Evolutionary conservation across 495 filamentous ascomycete species (phyloP), one percentile per base, ranked within the genome.

Genomic region (Articulospora tetracladia): DNA sequence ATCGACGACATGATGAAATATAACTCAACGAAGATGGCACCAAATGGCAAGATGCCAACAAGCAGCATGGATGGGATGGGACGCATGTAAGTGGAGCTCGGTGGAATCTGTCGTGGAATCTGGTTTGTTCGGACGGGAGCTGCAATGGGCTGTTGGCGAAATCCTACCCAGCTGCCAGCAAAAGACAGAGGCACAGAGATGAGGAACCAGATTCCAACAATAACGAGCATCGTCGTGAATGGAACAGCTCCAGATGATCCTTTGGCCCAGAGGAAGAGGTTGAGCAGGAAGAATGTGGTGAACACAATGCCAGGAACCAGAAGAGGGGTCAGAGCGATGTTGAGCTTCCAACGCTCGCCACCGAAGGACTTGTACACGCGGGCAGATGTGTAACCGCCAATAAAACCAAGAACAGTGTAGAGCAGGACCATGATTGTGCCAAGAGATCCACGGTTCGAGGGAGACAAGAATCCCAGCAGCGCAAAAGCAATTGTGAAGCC

Each of bases 1-100:
- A 98, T 91, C 11, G 88, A 92, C 74, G 86, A 93, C 90, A 97
- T 94, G 76, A 98, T 97, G 74, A 96, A 97, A 81, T 94, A 96
- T 15, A 98, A 85, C 73, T 98, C 95, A 41, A 98, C 91, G 62
- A 96, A 96, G 74, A 98, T 97, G 48, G 94, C 92, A 48, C 87
- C 91, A 66, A 98, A 98, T 12, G 95, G 95, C 15, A 97, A 79
- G 53, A 97, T 85, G 30, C 94, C 95, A 22, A 92, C 93, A 25
- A 96, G 78, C 25, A 96, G 79, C 80, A 96, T 90, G 52, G 88
- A 93, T 0, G 93, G 93, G 12, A 95, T 76, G 0, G 90, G 89
- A 53, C 88, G 86, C 26, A 97, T 84, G 66, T 93, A 97, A 1
- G 83, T 90, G 15, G 83, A 79, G 51, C 87, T 80, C 1, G 89